These are phyloP conservation scores for Boechera divaricarpa DNA, from an alignment of 345 rosid genomes.

Conservation along the genomic window DNA sequence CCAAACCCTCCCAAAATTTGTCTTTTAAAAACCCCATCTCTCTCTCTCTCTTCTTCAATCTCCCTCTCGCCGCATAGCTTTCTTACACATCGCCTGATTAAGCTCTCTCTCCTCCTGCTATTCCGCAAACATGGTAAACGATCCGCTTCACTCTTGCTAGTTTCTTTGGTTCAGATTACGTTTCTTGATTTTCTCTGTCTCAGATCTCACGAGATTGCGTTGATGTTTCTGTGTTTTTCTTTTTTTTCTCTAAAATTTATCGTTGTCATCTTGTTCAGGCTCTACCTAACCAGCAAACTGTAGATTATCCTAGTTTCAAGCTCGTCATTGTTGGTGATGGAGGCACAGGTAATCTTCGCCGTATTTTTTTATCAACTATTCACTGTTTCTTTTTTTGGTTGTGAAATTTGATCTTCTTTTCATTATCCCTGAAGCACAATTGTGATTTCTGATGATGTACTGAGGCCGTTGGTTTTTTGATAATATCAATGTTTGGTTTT, in stretches of 20 bases:
- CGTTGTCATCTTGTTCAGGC: too few relatives aligned
- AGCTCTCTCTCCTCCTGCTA: neutral
- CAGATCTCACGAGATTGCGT: slow-evolving; percentile 24
- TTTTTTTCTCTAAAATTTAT: too few relatives aligned
- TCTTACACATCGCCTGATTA: neutral
- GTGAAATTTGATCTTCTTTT: too few relatives aligned
- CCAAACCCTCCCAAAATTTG: slow-evolving; percentile 36
- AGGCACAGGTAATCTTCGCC: too few relatives aligned
- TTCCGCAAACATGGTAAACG: slow-evolving; percentile 30
- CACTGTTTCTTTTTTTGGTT: too few relatives aligned
- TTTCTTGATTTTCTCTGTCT: neutral
- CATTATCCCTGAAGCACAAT: too few relatives aligned
- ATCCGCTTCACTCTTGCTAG: neutral
- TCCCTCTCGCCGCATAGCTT: slow-evolving; percentile 14
- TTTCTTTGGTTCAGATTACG: neutral
- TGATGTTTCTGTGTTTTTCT: neutral
- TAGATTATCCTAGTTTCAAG: too few relatives aligned
- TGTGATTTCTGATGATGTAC: too few relatives aligned
- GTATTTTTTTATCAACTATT: too few relatives aligned
- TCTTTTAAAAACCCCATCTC: slow-evolving; percentile 40
- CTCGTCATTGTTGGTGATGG: too few relatives aligned
- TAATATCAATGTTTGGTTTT: neutral
- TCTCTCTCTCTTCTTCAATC: neutral
- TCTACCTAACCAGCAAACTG: too few relatives aligned
- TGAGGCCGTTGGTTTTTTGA: too few relatives aligned